These are phyloP conservation scores for Tetrahymena borealis DNA, from an alignment of 73 alveolate genomes.

Conservation along the genomic window DNA sequence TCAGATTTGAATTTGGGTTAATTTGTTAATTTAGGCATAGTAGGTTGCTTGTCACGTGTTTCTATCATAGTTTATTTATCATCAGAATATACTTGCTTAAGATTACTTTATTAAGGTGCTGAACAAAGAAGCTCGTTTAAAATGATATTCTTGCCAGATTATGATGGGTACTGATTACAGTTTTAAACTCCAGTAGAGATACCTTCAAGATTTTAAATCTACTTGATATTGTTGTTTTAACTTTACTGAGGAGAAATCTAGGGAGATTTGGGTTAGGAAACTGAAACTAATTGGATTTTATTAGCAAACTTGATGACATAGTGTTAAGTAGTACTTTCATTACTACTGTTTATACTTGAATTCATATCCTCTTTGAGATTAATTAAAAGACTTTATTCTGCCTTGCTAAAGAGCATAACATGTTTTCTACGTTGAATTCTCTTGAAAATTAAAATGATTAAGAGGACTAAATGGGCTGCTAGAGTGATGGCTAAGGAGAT, in stretches of 20 bases:
- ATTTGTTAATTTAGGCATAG: not conserved
- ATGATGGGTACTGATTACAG: no score
- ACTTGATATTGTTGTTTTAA: not conserved
- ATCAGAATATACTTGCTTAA: no score
- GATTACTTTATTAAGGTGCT: no score
- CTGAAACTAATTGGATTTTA: not conserved
- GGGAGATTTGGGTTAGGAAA: not conserved
- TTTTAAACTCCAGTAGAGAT: no score
- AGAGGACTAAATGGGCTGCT: not conserved
- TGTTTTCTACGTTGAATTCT: not conserved
- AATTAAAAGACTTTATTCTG: not conserved
- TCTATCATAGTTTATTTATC: not conserved
- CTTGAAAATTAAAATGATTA: not conserved
- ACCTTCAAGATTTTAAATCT: not conserved
- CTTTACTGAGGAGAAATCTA: not conserved
- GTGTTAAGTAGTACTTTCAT: not conserved
- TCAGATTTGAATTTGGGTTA: not conserved
- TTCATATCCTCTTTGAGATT: not conserved
- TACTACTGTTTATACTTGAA: not conserved
- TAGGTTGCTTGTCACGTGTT: not conserved
- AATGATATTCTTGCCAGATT: no score
- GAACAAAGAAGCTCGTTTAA: no score
- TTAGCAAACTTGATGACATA: not conserved
- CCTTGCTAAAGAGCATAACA: not conserved
- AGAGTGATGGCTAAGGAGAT: not conserved